Base-by-base conservation (phyloP, 345 rosid species). In the Hypericum androsaemum region DNA sequence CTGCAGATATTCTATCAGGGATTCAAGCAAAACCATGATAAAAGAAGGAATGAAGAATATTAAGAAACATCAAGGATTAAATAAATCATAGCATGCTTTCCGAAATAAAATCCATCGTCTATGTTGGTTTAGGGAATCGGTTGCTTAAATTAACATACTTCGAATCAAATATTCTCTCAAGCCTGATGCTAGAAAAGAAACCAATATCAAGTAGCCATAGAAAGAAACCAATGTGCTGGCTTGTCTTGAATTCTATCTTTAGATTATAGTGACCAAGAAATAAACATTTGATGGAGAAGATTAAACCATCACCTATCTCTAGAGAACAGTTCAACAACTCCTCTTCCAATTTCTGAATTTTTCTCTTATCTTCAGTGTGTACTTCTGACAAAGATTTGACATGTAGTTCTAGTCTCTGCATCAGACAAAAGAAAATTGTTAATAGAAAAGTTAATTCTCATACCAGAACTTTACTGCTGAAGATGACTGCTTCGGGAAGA, bases 231-330 rank as follows among this genome's bases (percentile, higher is more conserved):
- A 1, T 22, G 32, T 22, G 32, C 32, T 22, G 32, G 4, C 32
- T 22, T 22, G 32, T 22, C 32, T 4, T 22, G 32, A 22, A 22
- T 22, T 22, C 32, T 1, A 22, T 4, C 45, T 17, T 43, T 13
- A 11, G 52, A 39, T 39, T 16, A 38, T 32, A 44, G 44, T 40
- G 44, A 39, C 35, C 28, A 37, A 37, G 41, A 39, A 51, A 14
- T 38, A 41, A 52, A 45, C 9, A 10, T 10, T 40, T 52, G 46
- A n/a, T 37, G 13, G 6, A 36, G 32, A 59, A 62, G 54, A 43
- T 41, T 16, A n/a, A n/a, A n/a, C n/a, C 32, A 54, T 37, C 65
- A 89, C 97, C 95, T 64, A 90, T 90, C 73, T 90, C 92, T 71
- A 82, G 87, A 66, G 70, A 75, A 59, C 86, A 84, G 65, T 82